Evolutionary conservation across 1,284 basidiomycete genomes (phyloP).

Genomic region (Pseudozyma sp.): DNA sequence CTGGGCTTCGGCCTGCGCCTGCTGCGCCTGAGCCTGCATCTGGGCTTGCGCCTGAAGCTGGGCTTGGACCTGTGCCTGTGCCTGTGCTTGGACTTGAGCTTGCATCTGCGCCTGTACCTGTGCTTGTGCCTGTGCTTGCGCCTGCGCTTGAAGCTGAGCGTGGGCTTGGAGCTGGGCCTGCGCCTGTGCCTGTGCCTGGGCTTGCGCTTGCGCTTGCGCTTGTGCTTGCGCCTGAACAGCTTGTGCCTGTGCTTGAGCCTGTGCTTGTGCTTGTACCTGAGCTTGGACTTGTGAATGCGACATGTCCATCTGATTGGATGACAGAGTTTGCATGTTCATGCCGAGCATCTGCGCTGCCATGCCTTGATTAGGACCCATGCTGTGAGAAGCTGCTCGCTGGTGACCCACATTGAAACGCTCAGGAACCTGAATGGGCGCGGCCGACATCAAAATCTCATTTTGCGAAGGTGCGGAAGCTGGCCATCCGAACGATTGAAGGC

Average conservation of each 20-base stretch:
- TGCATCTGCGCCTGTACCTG: conserved; percentile 24
- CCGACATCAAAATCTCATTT: conserved; percentile 37
- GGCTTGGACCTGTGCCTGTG: conserved; percentile 30
- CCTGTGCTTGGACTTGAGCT: conserved; percentile 27
- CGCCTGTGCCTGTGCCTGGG: conserved; percentile 17
- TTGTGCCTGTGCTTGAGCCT: conserved; percentile 13
- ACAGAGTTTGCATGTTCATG: conserved; percentile 30
- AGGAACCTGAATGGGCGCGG: conserved; percentile 19
- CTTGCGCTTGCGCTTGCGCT: conserved; percentile 15
- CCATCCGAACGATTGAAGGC: conserved; percentile 37
- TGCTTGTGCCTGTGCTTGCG: conserved; percentile 25
- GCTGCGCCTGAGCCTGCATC: conserved; percentile 30
- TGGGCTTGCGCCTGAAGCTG: conserved; percentile 32
- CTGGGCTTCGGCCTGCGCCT: conserved; percentile 34
- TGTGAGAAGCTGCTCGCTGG: conserved; percentile 42
- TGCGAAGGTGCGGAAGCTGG: conserved; percentile 29
- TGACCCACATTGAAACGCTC: conserved; percentile 20
- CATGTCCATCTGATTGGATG: conserved; percentile 13
- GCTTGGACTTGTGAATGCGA: conserved; percentile 16
- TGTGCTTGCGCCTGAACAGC: conserved; percentile 19
- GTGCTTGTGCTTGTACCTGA: conserved; percentile 16
- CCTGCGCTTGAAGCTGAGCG: conserved; percentile 25
- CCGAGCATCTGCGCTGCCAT: conserved; percentile 23
- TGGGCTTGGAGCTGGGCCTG: conserved; percentile 25
- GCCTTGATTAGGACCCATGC: conserved; percentile 25